These are phyloP conservation scores for Papilionanthe hybrid DNA, from an alignment of 116 monocot species.

Conservation along the genomic window DNA sequence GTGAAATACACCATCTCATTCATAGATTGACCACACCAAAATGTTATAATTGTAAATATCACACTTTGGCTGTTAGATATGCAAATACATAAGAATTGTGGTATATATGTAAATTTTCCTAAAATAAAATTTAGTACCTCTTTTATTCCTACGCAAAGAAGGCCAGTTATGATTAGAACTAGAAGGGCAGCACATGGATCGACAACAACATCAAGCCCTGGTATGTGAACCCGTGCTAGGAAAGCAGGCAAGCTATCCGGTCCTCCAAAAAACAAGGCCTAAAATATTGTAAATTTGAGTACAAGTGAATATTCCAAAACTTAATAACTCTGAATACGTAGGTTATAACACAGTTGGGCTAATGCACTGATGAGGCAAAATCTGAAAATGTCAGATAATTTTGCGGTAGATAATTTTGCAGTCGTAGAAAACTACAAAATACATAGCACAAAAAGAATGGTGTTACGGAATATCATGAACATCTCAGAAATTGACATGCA, in stretches of 20 bases:
- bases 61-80: too few species aligned
- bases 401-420: background rate
- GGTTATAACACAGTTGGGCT: background rate
- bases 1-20: too few species aligned
- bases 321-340: background rate
- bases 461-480: background rate
- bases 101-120: too few species aligned
- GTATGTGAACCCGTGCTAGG: conserved; percentile 62
- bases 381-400: background rate
- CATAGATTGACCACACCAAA: too few species aligned
- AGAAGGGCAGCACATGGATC: conserved; percentile 95
- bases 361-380: background rate
- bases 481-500: too few species aligned
- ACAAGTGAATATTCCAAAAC: background rate
- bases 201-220: conserved; percentile 64
- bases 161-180: conserved; percentile 64
- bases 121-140: conserved; percentile 49
- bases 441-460: background rate
- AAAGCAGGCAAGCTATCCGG: conserved; percentile 70
- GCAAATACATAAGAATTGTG: too few species aligned
- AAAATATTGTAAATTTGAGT: conserved; percentile 10
- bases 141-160: conserved; percentile 94
- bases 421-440: background rate
- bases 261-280: conserved; percentile 97
- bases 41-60: too few species aligned